A percentile compares a stretch with the other conserved stretches of the same genome.
Evolutionary conservation across 202 grass and related monocot species (phyloP).

Genomic region (Bolboschoenoplectus hybrid): DNA sequence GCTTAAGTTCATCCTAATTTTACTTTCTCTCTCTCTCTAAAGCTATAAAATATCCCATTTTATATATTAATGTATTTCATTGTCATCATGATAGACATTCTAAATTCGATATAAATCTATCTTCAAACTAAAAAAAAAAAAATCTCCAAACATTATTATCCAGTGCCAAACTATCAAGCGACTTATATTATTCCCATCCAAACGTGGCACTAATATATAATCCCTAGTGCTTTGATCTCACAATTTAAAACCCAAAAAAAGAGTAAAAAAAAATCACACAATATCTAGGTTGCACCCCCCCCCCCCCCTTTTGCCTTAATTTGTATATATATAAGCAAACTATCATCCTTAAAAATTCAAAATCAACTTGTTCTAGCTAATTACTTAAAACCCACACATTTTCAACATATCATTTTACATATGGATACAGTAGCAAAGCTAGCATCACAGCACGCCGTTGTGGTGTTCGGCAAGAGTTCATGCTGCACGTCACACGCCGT

Average conservation of each 20-base stretch:
- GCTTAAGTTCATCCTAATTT: too few relatives aligned
- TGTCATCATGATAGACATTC: not conserved
- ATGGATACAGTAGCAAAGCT: conserved; percentile 48
- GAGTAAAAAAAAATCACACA: not conserved
- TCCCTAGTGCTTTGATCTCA: not conserved
- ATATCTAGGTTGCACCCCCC: not conserved
- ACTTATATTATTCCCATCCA: conserved; percentile 28
- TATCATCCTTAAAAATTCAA: not conserved
- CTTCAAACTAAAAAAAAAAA: conserved; percentile 29
- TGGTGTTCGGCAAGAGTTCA: conserved; percentile 69
- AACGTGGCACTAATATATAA: conserved; percentile 21
- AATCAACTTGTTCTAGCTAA: not conserved
- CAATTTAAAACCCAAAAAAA: not conserved
- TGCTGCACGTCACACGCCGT: conserved; percentile 76
- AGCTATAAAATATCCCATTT: not conserved
- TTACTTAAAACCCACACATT: not conserved
- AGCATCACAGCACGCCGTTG: conserved; percentile 52
- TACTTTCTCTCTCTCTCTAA: not conserved
- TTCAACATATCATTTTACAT: not conserved
- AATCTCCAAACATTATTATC: not conserved
- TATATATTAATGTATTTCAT: not conserved
- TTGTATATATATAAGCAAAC: conserved; percentile 29
- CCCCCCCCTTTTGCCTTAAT: not conserved
- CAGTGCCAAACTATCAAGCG: not conserved
- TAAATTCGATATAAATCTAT: conserved; percentile 13